Evolutionary conservation across 2,329 filamentous ascomycete genomes (phyloP).

Genomic region (Penicillium sp.): DNA sequence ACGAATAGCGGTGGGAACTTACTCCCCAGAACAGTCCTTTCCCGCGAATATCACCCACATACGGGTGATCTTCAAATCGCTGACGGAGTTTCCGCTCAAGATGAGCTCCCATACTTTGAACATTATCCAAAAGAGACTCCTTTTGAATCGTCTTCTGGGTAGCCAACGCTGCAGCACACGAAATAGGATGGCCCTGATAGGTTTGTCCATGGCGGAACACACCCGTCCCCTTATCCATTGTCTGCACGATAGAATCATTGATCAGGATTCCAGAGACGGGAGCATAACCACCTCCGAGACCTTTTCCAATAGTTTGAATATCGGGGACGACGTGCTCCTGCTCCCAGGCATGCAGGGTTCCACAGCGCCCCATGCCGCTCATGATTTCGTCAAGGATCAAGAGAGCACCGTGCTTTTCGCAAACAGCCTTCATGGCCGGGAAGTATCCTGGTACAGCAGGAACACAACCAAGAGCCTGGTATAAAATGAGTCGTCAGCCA

Average conservation of each 20-base stretch:
- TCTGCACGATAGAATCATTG: slow-evolving; percentile 53
- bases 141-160: slow-evolving; percentile 64
- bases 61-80: slow-evolving; percentile 48
- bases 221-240: slow-evolving; percentile 51
- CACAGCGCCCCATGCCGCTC: slow-evolving; percentile 65
- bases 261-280: slow-evolving; percentile 61
- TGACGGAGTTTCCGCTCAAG: slow-evolving; percentile 49
- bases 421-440: slow-evolving; percentile 68
- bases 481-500: neutral
- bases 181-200: slow-evolving; percentile 64
- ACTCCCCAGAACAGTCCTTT: slow-evolving; percentile 64
- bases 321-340: slow-evolving; percentile 63
- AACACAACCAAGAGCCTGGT: slow-evolving; percentile 69
- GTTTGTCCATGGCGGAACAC: slow-evolving; percentile 64
- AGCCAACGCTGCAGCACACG: slow-evolving; percentile 63
- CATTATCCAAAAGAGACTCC: slow-evolving; percentile 63
- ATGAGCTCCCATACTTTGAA: slow-evolving; percentile 56
- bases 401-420: slow-evolving; percentile 71
- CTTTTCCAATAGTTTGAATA: slow-evolving; percentile 64
- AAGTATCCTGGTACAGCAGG: slow-evolving; percentile 71
- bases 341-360: slow-evolving; percentile 63
- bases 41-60: slow-evolving; percentile 64
- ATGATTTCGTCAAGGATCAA: slow-evolving; percentile 82
- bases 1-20: slow-evolving; percentile 33
- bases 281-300: slow-evolving; percentile 60